Base-by-base conservation (phyloP, 208 protist species). In the Acanthamoeba sp. region DNA sequence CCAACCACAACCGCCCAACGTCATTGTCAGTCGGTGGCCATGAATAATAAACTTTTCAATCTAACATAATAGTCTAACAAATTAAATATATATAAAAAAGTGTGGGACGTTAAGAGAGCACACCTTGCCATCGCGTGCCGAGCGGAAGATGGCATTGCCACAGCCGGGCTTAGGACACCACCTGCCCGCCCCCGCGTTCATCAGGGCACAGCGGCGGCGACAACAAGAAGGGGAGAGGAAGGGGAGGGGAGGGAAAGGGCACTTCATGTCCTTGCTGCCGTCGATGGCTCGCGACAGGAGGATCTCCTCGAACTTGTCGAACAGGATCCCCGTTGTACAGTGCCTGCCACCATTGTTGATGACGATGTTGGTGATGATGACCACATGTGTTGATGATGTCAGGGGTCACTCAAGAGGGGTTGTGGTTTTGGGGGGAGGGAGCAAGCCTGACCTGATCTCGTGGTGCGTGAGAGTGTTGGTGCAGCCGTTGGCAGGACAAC, bases 111-210 rank as follows among this genome's bases (percentile, higher is more conserved):
- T n/a, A 50, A 2, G 45, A 16, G 45, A 69, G 20, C 27, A 9
- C 29, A 69, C 62, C 62, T 69, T 69, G 62, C 20, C 62, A 22
- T 69, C 62, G 22, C 62, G 62, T 22, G 62, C 62, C 22, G 62
- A 69, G 62, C 62, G 62, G 62, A 69, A 69, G 22, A 69, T 69
- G 29, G 62, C 62, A 22, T 69, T 69, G 62, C 62, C 62, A 36
- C 62, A 69, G 22, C 62, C 62, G 22, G 62, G 62, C 62, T 69
- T 69, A 9, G 62, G 62, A 69, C 62, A 69, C 62, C 62, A 69
- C 62, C 62, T 69, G 62, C n/a, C n/a, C n/a, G n/a, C n/a, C n/a
- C n/a, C n/a, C n/a, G n/a, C n/a, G n/a, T n/a, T n/a, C n/a, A n/a
- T n/a, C n/a, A n/a, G n/a, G n/a, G n/a, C n/a, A n/a, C n/a, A n/a